Percentiles rank a stretch among this genome's conserved stretches.
phyloP scores from a whole-genome alignment of 495 filamentous ascomycete genomes.

The Durotheca rogersii region DNA sequence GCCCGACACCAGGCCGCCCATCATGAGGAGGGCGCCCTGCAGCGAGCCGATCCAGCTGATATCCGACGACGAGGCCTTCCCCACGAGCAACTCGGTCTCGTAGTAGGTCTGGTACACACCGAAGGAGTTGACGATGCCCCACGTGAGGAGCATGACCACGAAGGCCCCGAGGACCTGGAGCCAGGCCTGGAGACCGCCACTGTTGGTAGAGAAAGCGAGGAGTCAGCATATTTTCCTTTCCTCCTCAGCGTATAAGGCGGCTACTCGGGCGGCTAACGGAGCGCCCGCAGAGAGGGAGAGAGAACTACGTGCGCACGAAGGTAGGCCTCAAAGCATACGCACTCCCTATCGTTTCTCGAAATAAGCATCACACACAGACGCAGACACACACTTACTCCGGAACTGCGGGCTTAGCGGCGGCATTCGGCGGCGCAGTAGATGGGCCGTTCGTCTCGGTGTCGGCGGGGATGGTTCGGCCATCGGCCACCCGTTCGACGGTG shows the following conservation, averaged over 20 bases:
- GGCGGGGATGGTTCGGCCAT: no score
- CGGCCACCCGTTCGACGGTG: no score
- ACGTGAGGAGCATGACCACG: slow-evolving; percentile 44
- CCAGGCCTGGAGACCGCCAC: slow-evolving; percentile 48
- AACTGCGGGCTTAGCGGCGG: no score
- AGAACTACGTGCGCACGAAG: no score
- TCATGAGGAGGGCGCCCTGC: slow-evolving; percentile 40
- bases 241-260: no score
- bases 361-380: neutral
- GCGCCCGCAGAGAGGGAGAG: no score
- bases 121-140: slow-evolving; percentile 53
- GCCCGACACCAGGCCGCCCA: slow-evolving; percentile 44
- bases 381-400: slow-evolving; percentile 17
- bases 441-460: no score
- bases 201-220: no score
- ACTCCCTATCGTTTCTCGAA: no score
- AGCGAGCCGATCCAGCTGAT: slow-evolving; percentile 49
- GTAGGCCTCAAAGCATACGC: no score
- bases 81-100: slow-evolving; percentile 39
- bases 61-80: slow-evolving; percentile 29
- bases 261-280: no score
- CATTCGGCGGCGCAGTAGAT: no score
- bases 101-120: slow-evolving; percentile 58
- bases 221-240: slow-evolving; percentile 7
- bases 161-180: slow-evolving; percentile 45